Evolutionary conservation across 1,284 basidiomycete species (phyloP).

Genomic region (Rhodofomes roseus): DNA sequence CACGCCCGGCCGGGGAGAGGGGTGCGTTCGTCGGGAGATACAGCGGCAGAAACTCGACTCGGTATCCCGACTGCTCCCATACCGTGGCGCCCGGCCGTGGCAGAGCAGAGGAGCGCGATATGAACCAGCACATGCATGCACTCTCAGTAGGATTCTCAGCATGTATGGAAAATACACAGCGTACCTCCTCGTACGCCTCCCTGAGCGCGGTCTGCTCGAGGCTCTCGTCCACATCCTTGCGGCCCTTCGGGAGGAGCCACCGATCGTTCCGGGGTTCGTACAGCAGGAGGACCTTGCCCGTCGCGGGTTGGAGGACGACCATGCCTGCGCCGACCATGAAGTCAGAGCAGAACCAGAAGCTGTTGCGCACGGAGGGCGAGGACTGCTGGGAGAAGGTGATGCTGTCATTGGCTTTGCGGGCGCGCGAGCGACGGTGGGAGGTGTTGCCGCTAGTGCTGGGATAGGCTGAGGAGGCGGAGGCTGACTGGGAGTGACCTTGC

Average conservation of each 20-base stretch:
- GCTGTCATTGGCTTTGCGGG: not conserved
- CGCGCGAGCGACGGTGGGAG: no score
- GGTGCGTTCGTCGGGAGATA: constrained; percentile 38
- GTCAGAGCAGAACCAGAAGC: constrained; percentile 43
- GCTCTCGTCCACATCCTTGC: constrained; percentile 61
- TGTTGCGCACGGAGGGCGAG: constrained; percentile 32
- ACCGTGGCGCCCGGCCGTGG: no score
- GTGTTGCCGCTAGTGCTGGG: not conserved
- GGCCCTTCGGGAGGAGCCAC: constrained; percentile 59
- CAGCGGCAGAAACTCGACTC: constrained; percentile 45
- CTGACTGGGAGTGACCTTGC: not conserved
- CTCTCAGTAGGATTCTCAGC: not conserved
- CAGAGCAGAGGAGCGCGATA: not conserved
- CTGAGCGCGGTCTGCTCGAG: constrained; percentile 53
- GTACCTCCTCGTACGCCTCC: constrained; percentile 64
- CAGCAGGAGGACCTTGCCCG: constrained; percentile 39
- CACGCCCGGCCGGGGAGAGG: constrained; percentile 25
- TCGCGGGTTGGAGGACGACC: constrained; percentile 52
- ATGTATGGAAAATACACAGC: constrained; percentile 7
- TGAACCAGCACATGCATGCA: not conserved
- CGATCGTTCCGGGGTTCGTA: constrained; percentile 32
- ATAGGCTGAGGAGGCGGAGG: not conserved
- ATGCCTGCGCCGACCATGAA: constrained; percentile 58
- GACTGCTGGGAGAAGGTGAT: constrained; percentile 20
- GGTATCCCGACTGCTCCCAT: constrained; percentile 50